Evolutionary conservation across 2,329 filamentous ascomycete species (phyloP).

Genomic region (Drechslerella coelobrocha): DNA sequence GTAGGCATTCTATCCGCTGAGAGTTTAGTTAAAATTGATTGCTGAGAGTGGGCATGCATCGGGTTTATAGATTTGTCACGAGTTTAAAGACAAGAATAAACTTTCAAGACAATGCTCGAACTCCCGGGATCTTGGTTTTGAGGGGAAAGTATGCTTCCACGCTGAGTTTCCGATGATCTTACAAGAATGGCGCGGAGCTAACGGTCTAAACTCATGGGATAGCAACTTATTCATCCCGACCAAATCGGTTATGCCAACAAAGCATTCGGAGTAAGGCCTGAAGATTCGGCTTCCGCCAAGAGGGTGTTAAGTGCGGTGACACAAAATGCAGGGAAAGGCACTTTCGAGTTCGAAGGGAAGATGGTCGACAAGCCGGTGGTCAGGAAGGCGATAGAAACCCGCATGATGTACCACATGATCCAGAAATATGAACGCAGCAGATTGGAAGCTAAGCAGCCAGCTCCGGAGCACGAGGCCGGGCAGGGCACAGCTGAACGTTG

Average conservation of each 20-base stretch:
- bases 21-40: neutral
- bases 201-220: neutral
- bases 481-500: neutral
- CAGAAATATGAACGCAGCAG: slow-evolving; percentile 13
- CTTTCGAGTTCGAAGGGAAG: slow-evolving; percentile 41
- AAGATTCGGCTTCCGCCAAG: slow-evolving; percentile 17
- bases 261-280: slow-evolving; percentile 6
- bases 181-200: too few relatives aligned
- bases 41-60: neutral
- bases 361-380: slow-evolving; percentile 44
- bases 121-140: slow-evolving; percentile 24
- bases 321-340: slow-evolving; percentile 7
- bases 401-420: slow-evolving; percentile 8
- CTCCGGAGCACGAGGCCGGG: neutral
- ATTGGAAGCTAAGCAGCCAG: neutral
- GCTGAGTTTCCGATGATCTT: neutral
- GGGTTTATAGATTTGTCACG: slow-evolving; percentile 31
- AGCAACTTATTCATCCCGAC: slow-evolving; percentile 44
- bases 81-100: slow-evolving; percentile 10
- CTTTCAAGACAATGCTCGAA: slow-evolving; percentile 28
- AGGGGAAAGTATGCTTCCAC: slow-evolving; percentile 29
- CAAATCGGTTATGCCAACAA: slow-evolving; percentile 38
- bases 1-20: slow-evolving; percentile 8
- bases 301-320: slow-evolving; percentile 8
- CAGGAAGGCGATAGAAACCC: slow-evolving; percentile 29